Percentiles rank a stretch among this genome's conserved stretches.
Evolutionary conservation across 2,329 filamentous ascomycete species (phyloP).

Genomic region (Aurifilum marmelostoma): DNA sequence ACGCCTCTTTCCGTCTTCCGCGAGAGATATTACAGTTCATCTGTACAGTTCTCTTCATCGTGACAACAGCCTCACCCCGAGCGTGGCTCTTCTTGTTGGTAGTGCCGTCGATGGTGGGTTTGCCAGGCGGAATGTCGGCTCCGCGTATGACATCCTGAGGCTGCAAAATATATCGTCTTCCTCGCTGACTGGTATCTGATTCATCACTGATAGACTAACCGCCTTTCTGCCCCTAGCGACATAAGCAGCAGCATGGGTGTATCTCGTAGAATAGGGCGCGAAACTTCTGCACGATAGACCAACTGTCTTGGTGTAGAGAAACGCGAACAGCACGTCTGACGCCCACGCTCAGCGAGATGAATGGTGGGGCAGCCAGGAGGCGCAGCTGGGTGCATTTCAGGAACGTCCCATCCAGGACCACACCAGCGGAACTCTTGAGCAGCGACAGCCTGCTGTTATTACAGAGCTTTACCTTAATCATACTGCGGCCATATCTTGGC

Average conservation of each 20-base stretch:
- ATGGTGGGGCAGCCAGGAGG: constrained; percentile 58
- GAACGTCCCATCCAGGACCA: constrained; percentile 67
- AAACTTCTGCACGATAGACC: too few relatives aligned
- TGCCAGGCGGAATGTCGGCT: constrained; percentile 42
- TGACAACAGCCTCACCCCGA: constrained; percentile 59
- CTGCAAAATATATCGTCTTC: constrained; percentile 55
- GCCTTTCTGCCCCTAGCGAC: constrained; percentile 37
- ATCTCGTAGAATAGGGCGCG: too few relatives aligned
- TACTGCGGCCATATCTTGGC: constrained; percentile 66
- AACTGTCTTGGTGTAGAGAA: constrained; percentile 58
- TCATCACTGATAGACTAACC: constrained; percentile 55
- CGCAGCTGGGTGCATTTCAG: constrained; percentile 60
- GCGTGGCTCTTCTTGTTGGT: constrained; percentile 40
- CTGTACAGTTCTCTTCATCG: constrained; percentile 60
- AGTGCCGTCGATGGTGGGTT: constrained; percentile 20
- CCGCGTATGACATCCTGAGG: constrained; percentile 50
- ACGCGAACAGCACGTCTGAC: constrained; percentile 61
- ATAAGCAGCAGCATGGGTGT: constrained; percentile 45
- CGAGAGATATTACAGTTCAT: constrained; percentile 59
- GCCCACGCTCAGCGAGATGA: constrained; percentile 56
- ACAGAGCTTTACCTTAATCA: constrained; percentile 59
- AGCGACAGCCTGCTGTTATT: constrained; percentile 61
- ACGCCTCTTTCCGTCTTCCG: constrained; percentile 61
- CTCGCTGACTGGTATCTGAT: constrained; percentile 65
- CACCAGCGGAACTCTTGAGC: constrained; percentile 56